phyloP scores from a whole-genome alignment of 2,329 filamentous ascomycete species.

The Claviceps humidiphila region DNA sequence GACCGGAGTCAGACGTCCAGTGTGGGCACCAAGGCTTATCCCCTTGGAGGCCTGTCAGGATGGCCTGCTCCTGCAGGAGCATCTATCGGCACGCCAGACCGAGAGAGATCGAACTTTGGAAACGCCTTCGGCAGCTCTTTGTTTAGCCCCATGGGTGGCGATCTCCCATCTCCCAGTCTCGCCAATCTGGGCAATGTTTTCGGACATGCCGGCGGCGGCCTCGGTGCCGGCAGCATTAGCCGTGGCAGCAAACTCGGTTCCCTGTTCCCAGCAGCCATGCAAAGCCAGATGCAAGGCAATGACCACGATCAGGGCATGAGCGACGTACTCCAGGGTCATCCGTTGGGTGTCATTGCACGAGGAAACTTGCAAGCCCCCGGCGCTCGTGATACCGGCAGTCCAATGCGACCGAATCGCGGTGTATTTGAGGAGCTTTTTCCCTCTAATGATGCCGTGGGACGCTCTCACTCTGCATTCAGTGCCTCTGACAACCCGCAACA shows the following conservation, averaged over 20 bases:
- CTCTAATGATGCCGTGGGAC: constrained; percentile 18
- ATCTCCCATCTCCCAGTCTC: constrained; percentile 63
- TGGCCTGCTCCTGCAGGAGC: constrained; percentile 44
- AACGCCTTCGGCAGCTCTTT: constrained; percentile 65
- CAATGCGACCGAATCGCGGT: constrained; percentile 40
- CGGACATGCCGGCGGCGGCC: constrained; percentile 43
- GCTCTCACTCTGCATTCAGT: constrained; percentile 23
- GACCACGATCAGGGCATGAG: constrained; percentile 50
- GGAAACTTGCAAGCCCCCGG: constrained; percentile 38
- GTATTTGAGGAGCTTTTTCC: constrained; percentile 43
- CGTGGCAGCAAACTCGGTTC: constrained; percentile 74
- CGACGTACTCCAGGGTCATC: constrained; percentile 44
- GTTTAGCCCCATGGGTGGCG: constrained; percentile 63
- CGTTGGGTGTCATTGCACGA: constrained; percentile 55
- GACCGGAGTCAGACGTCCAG: constrained; percentile 92
- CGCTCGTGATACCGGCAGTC: constrained; percentile 44
- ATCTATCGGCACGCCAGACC: constrained; percentile 54
- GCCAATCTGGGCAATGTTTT: constrained; percentile 58
- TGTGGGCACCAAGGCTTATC: constrained; percentile 64
- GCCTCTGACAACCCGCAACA: constrained; percentile 25
- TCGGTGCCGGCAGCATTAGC: constrained; percentile 52
- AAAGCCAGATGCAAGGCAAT: constrained; percentile 71
- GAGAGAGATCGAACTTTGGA: constrained; percentile 42
- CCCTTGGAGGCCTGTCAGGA: constrained; percentile 48
- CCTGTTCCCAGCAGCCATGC: constrained; percentile 78